Conservation (phyloP, 306 rosid genomes). For the Chamaecrista fasciculata region DNA sequence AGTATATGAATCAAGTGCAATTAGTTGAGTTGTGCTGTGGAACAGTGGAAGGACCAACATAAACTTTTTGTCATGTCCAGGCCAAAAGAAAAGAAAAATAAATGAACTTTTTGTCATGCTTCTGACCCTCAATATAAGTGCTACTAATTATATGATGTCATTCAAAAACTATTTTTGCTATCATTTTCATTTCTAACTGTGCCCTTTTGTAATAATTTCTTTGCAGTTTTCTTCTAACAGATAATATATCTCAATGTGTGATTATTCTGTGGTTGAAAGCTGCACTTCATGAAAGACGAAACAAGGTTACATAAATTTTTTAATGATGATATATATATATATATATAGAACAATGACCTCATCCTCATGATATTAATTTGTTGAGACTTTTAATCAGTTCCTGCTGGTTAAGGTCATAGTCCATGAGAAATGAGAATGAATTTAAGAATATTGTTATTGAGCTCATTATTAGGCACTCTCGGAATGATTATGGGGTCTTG, state of each 20-base stretch:
- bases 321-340: too few species aligned
- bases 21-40: conserved; percentile 18
- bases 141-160: too few species aligned
- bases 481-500: conserved; percentile 78
- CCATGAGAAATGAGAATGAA: conserved; percentile 88
- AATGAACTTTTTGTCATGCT: too few species aligned
- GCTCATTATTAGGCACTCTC: conserved; percentile 83
- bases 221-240: conserved; percentile 40
- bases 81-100: too few species aligned
- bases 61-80: too few species aligned
- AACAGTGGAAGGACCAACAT: too few species aligned
- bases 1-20: conserved; percentile 20
- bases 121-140: too few species aligned
- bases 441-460: conserved; percentile 76
- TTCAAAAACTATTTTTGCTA: too few species aligned
- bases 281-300: conserved; percentile 88
- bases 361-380: neutral
- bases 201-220: conserved; percentile 4
- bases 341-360: neutral
- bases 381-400: conserved; percentile 32
- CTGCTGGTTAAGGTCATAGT: conserved; percentile 83
- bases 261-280: conserved; percentile 91
- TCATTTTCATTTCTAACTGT: conserved; percentile 13
- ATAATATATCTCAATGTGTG: conserved; percentile 95
- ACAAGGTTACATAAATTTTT: conserved; percentile 61